Conservation (phyloP, 2,329 filamentous ascomycete species). For the Xylariaceae sp. region DNA sequence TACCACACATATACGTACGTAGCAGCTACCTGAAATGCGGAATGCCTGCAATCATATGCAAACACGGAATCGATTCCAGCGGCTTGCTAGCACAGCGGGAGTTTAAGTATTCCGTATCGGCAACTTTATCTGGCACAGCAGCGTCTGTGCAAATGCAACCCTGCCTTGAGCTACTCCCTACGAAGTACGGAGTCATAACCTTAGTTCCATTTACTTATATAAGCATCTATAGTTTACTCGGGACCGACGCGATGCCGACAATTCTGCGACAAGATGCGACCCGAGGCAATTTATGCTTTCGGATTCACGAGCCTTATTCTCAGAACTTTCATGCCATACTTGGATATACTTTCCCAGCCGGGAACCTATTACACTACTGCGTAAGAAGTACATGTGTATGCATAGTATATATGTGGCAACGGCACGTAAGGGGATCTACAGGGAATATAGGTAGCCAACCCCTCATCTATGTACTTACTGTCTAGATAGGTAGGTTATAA, state of each 20-base stretch:
- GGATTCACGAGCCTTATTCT: conserved; percentile 1
- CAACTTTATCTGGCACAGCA: conserved; percentile 14
- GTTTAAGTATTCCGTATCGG: neutral
- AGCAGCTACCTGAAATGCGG: neutral
- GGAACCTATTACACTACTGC: neutral
- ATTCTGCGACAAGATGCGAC: neutral
- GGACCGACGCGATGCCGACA: neutral
- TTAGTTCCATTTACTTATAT: too few species aligned
- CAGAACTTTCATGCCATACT: neutral
- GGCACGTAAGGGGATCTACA: conserved; percentile 11
- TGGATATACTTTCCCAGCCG: neutral
- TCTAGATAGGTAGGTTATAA: neutral
- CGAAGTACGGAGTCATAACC: too few species aligned
- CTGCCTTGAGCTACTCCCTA: neutral
- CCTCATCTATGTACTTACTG: neutral
- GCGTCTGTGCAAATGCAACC: conserved; percentile 4
- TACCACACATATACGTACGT: too few species aligned
- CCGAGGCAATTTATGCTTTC: neutral
- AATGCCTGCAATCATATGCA: conserved; percentile 7
- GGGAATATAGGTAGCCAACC: neutral
- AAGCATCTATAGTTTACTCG: too few species aligned
- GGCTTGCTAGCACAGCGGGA: neutral
- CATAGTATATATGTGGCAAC: conserved; percentile 2
- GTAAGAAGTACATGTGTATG: neutral
- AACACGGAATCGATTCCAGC: neutral